These are phyloP conservation scores for Ustilago sp. DNA, from an alignment of 1,284 basidiomycete genomes.

Conservation along the genomic window DNA sequence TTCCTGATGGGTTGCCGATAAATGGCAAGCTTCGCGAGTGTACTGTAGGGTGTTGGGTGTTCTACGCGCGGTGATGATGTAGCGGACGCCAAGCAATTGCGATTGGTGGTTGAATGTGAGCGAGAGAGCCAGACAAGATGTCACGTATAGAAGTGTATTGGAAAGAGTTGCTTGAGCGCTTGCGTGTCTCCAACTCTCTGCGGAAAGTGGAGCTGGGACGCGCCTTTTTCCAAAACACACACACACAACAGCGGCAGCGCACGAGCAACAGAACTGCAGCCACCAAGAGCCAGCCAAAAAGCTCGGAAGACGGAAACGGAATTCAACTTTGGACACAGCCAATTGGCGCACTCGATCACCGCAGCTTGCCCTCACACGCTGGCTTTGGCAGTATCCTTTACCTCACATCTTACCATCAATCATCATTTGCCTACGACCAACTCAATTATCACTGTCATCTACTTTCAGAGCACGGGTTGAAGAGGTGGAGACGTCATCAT, in stretches of 20 bases:
- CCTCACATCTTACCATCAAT: slow-evolving; percentile 6
- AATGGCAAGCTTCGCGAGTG: neutral
- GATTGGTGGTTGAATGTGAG: neutral
- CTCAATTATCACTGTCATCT: neutral
- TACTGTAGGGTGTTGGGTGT: too few relatives aligned
- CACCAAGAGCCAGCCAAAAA: neutral
- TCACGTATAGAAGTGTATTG: neutral
- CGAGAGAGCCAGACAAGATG: slow-evolving; percentile 10
- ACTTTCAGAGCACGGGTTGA: neutral
- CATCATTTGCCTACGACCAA: neutral
- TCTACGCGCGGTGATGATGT: too few relatives aligned
- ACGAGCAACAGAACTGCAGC: slow-evolving; percentile 12
- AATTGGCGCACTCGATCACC: slow-evolving; percentile 33
- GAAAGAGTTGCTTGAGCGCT: slow-evolving; percentile 26
- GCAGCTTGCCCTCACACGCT: slow-evolving; percentile 15
- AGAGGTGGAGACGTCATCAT: neutral
- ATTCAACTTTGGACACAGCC: slow-evolving; percentile 9
- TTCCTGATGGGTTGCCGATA: neutral
- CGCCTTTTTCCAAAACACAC: slow-evolving; percentile 17
- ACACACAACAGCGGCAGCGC: slow-evolving; percentile 1
- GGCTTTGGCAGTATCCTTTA: slow-evolving; percentile 1
- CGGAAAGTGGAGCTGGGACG: slow-evolving; percentile 29
- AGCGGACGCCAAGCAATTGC: too few relatives aligned
- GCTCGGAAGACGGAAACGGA: slow-evolving; percentile 23
- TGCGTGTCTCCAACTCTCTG: slow-evolving; percentile 29